Conservation (phyloP, 2,329 filamentous ascomycete genomes). For the Aspergillus cejpii region DNA sequence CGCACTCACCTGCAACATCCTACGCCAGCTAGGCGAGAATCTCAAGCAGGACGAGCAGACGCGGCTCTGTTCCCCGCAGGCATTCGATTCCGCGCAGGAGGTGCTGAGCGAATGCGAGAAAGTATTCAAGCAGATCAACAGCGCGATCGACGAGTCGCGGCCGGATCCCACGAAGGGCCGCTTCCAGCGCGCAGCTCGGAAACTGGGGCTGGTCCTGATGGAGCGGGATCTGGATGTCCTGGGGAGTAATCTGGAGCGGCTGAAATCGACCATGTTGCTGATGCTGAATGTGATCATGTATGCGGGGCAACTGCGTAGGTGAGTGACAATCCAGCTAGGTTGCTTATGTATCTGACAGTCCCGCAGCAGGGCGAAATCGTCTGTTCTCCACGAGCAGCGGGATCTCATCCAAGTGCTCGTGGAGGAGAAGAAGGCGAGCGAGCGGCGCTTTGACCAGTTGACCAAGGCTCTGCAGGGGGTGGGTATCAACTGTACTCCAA, state of each 20-base stretch:
- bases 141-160: slow-evolving; percentile 1
- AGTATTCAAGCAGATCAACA: slow-evolving; percentile 18
- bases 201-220: slow-evolving; percentile 18
- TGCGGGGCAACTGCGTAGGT: slow-evolving; percentile 20
- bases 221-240: slow-evolving; percentile 23
- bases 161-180: neutral
- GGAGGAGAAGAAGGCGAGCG: neutral
- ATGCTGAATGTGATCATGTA: slow-evolving; percentile 31
- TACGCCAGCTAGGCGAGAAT: slow-evolving; percentile 22
- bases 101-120: slow-evolving; percentile 20
- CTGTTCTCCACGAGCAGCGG: neutral
- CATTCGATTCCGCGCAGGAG: slow-evolving; percentile 9
- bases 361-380: neutral
- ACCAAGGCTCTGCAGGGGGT: neutral
- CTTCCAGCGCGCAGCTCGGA: slow-evolving; percentile 7
- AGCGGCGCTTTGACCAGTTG: neutral
- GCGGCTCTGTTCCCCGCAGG: slow-evolving; percentile 15
- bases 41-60: slow-evolving; percentile 22
- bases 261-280: slow-evolving; percentile 27
- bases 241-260: slow-evolving; percentile 25
- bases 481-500: neutral
- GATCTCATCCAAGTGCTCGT: neutral
- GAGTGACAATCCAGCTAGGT: neutral
- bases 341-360: neutral
- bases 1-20: slow-evolving; percentile 24